phyloP scores from a whole-genome alignment of 768 basidiomycete species.

The Kwoniella newhampshirensis region DNA sequence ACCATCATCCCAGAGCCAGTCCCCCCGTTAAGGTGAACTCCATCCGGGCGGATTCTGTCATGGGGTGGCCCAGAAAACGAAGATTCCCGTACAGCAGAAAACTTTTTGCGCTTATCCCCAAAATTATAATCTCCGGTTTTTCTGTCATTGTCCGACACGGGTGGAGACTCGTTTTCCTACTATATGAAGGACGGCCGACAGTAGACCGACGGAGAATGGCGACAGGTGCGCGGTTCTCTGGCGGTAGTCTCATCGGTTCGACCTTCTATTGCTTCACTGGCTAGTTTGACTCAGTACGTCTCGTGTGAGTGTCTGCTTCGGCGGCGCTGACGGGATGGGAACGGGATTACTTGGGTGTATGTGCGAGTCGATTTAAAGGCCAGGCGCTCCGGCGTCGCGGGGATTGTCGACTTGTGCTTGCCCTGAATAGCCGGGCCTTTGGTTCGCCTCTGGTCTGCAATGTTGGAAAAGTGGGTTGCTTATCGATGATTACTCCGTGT shows the following conservation, averaged over 20 bases:
- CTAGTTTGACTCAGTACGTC: conserved; percentile 2
- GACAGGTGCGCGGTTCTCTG: background rate
- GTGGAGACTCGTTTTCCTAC: conserved; percentile 9
- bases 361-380: background rate
- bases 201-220: background rate
- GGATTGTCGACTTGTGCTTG: too few relatives aligned
- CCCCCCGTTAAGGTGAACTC: conserved; percentile 5
- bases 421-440: conserved; percentile 6
- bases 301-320: conserved; percentile 9
- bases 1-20: too few relatives aligned
- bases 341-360: background rate
- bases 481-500: conserved; percentile 54
- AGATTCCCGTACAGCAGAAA: conserved; percentile 12
- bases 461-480: conserved; percentile 53
- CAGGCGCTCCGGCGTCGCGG: background rate
- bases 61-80: conserved; percentile 16
- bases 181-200: conserved; percentile 10
- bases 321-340: conserved; percentile 10
- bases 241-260: background rate
- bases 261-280: conserved; percentile 11
- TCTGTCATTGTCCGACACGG: conserved; percentile 11
- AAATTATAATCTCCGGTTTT: conserved; percentile 19
- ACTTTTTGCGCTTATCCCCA: conserved; percentile 23
- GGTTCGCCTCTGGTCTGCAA: conserved; percentile 21
- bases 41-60: conserved; percentile 2